Conservation (phyloP, 495 filamentous ascomycete genomes). For the Antarctomyces pellizariae region DNA sequence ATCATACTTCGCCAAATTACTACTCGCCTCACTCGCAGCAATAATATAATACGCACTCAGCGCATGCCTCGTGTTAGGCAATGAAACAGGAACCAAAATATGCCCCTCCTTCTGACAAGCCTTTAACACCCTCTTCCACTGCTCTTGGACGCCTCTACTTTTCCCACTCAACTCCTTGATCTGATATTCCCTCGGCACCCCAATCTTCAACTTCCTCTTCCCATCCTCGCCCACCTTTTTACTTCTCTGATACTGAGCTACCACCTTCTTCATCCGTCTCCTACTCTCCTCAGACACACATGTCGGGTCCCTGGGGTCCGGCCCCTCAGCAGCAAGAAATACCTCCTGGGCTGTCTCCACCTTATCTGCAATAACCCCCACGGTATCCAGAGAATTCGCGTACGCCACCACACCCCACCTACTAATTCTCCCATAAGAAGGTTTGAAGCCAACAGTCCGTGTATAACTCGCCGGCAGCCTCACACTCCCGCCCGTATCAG, state of each 20-base stretch:
- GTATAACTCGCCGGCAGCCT: slow-evolving; percentile 82
- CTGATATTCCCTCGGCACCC: slow-evolving; percentile 74
- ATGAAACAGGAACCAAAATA: slow-evolving; percentile 46
- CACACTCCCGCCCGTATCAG: slow-evolving; percentile 87
- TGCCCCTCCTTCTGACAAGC: slow-evolving; percentile 37
- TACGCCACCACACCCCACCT: slow-evolving; percentile 85
- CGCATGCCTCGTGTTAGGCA: slow-evolving; percentile 65
- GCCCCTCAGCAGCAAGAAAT: too few relatives aligned
- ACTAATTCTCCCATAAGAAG: slow-evolving; percentile 65
- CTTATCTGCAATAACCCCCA: slow-evolving; percentile 59
- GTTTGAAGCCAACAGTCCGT: slow-evolving; percentile 76
- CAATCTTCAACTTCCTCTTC: slow-evolving; percentile 27
- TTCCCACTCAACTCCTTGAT: slow-evolving; percentile 47
- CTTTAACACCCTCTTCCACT: slow-evolving; percentile 40
- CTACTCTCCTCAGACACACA: slow-evolving; percentile 20
- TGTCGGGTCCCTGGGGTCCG: neutral
- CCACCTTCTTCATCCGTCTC: slow-evolving; percentile 24
- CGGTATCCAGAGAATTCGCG: slow-evolving; percentile 87
- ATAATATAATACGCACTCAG: slow-evolving; percentile 88
- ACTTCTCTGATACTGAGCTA: too few relatives aligned
- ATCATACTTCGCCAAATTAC: slow-evolving; percentile 95
- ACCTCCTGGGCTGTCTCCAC: too few relatives aligned
- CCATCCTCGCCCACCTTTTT: too few relatives aligned
- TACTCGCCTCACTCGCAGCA: slow-evolving; percentile 84
- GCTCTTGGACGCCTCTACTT: slow-evolving; percentile 33